Evolutionary conservation across 495 filamentous ascomycete genomes (phyloP), one percentile per base, ranked within the genome.

Genomic region (Hapsidospora chrysogenum): DNA sequence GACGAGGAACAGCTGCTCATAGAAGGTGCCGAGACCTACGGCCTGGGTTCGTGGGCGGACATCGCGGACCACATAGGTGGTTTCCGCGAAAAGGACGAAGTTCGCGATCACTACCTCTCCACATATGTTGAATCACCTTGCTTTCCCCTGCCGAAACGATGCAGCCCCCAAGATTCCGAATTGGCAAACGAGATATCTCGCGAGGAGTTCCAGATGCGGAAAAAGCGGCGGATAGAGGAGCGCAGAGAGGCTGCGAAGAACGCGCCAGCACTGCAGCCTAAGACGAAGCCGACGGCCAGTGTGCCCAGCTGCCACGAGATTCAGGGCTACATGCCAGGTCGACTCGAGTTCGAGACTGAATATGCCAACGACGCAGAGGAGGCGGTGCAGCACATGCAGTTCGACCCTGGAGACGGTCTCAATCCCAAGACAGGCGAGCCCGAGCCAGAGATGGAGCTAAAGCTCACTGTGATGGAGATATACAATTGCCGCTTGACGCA

Each of bases 291-390:
- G 0, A 95, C 86, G 2, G 84, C 86, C 17, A 85, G 78, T 60
- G 82, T 92, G 3, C 89, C 89, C 11, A 71, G 86, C 18, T 96
- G 92, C 52, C 89, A 99, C 54, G 89, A 99, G 52, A 87, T 99
- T 18, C 81, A 92, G 51, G 89, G 89, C 3, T 99, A 92, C 55
- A 99, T 99, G 89, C 89, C 89, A 2, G 89, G 92, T 23, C 83
- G 89, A 14, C 58, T 99, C 39, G 89, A 99, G 50, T 99, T 96
- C 47, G 89, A 99, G 64, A 92, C 82, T 0, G 89, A 99, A 47
- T 93, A 87, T 53, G 76, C 85, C 47, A 96, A 99, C 53, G 92
- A 96, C 45, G 89, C 92, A 0, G 89, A 99, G 54, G 92, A 96
- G 57, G 86, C 86, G 0, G 92, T 99, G 9, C 89, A 96, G 52